Evolutionary conservation across 768 basidiomycete genomes (phyloP).

Genomic region (Tylopilus balloui): DNA sequence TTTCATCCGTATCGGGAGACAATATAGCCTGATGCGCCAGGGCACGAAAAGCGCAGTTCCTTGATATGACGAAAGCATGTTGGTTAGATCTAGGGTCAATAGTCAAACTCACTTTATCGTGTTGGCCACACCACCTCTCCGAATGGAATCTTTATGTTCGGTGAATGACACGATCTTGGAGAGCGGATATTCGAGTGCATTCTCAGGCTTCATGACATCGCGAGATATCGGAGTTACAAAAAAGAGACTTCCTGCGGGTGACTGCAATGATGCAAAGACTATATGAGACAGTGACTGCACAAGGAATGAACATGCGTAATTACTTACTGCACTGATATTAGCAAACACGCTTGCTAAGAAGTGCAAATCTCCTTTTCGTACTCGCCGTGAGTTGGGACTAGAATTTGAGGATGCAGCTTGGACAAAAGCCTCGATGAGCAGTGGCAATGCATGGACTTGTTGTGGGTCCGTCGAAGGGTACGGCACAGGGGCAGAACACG

Average conservation of each 20-base stretch:
- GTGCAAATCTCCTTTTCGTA: constrained; percentile 75
- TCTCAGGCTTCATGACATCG: constrained; percentile 42
- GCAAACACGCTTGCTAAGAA: constrained; percentile 94
- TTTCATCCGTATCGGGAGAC: constrained; percentile 52
- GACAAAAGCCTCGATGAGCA: constrained; percentile 88
- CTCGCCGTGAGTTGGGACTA: constrained; percentile 43
- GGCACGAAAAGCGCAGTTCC: constrained; percentile 75
- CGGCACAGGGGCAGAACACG: constrained; percentile 68
- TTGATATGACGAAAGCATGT: constrained; percentile 29
- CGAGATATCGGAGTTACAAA: constrained; percentile 67
- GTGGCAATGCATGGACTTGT: constrained; percentile 63
- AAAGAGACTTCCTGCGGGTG: constrained; percentile 70
- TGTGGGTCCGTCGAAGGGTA: constrained; percentile 53
- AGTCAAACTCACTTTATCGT: constrained; percentile 67
- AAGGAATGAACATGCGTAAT: neutral
- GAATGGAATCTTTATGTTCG: constrained; percentile 82
- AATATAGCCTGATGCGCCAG: constrained; percentile 69
- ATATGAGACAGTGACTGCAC: constrained; percentile 1
- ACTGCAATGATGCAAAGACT: constrained; percentile 38
- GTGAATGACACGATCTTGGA: constrained; percentile 82
- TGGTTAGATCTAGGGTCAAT: constrained; percentile 1
- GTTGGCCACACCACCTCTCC: constrained; percentile 82
- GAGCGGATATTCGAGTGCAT: constrained; percentile 70
- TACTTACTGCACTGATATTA: constrained; percentile 75
- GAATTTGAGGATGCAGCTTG: constrained; percentile 61